Percentiles rank a stretch among this genome's conserved stretches.
Conservation (phyloP, 2,329 filamentous ascomycete genomes). For the Thielaviopsis punctulata region DNA sequence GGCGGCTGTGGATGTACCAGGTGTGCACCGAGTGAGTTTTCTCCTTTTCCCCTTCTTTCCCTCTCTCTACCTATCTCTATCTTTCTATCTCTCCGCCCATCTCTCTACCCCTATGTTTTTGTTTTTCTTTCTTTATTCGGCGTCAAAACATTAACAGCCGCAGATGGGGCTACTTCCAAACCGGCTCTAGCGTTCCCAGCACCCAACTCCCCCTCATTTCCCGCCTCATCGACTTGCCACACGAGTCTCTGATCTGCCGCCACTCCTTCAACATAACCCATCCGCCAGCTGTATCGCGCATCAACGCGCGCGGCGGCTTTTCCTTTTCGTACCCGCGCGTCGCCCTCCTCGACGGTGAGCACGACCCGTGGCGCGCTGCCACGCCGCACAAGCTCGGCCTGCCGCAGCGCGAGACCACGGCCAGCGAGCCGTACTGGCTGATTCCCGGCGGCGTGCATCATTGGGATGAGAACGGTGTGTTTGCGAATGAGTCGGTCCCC, state of each 20-base stretch:
- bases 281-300: conserved; percentile 42
- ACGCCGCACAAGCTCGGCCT: conserved; percentile 52
- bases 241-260: conserved; percentile 43
- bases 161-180: conserved; percentile 65
- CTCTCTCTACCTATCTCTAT: not conserved
- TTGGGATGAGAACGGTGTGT: conserved; percentile 60
- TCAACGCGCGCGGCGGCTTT: conserved; percentile 66
- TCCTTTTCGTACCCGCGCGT: conserved; percentile 57
- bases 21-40: conserved; percentile 34
- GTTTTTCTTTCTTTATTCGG: too few species aligned
- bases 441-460: conserved; percentile 65
- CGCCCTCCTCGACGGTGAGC: conserved; percentile 59
- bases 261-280: conserved; percentile 52
- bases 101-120: too few species aligned
- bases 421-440: conserved; percentile 52
- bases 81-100: too few species aligned
- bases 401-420: conserved; percentile 38
- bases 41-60: not conserved
- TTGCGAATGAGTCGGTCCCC: conserved; percentile 39
- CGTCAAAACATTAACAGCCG: conserved; percentile 14
- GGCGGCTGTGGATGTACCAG: conserved; percentile 30
- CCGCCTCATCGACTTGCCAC: conserved; percentile 48
- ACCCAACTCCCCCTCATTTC: conserved; percentile 53
- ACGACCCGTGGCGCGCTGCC: conserved; percentile 64
- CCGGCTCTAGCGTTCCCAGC: conserved; percentile 49